Conservation (phyloP, 2,329 filamentous ascomycete species). For the Chaetomiaceae sp. region DNA sequence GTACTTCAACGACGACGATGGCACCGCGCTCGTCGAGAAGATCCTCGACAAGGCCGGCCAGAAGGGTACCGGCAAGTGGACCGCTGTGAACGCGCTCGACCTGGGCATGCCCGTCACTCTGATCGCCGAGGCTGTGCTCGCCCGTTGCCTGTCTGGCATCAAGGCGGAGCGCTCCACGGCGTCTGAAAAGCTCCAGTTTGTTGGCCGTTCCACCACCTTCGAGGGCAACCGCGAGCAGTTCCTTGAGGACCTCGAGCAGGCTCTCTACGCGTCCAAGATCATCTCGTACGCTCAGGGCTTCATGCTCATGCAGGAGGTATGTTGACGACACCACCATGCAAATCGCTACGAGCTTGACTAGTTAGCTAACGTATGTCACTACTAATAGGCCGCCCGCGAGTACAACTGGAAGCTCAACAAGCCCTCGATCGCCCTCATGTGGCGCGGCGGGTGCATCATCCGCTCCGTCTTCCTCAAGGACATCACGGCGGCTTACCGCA, state of each 20-base stretch:
- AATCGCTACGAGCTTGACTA: not conserved
- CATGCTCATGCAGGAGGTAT: conserved; percentile 98
- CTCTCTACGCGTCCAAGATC: conserved; percentile 98
- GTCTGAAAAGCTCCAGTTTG: conserved; percentile 66
- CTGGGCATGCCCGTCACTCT: conserved; percentile 97
- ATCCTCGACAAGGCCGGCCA: conserved; percentile 97
- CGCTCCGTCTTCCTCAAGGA: conserved; percentile 99
- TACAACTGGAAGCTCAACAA: conserved; percentile 99
- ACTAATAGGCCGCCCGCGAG: conserved; percentile 76
- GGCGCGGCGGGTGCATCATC: conserved; percentile 99
- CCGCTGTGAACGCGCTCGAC: conserved; percentile 96
- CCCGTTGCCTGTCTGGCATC: conserved; percentile 87
- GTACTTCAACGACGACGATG: conserved; percentile 96
- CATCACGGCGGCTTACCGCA: conserved; percentile 95
- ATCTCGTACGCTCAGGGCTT: conserved; percentile 99
- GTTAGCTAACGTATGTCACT: conserved; percentile 1
- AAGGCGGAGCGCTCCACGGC: conserved; percentile 90
- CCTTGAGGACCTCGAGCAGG: conserved; percentile 96
- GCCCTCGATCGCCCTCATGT: conserved; percentile 99
- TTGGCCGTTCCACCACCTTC: conserved; percentile 74
- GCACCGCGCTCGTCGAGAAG: conserved; percentile 90
- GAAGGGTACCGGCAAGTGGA: conserved; percentile 99
- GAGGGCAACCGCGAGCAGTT: conserved; percentile 88
- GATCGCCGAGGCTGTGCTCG: conserved; percentile 94
- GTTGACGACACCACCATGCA: conserved; percentile 29